phyloP scores from a whole-genome alignment of 331 rosid species.

The Acacia pycnantha region DNA sequence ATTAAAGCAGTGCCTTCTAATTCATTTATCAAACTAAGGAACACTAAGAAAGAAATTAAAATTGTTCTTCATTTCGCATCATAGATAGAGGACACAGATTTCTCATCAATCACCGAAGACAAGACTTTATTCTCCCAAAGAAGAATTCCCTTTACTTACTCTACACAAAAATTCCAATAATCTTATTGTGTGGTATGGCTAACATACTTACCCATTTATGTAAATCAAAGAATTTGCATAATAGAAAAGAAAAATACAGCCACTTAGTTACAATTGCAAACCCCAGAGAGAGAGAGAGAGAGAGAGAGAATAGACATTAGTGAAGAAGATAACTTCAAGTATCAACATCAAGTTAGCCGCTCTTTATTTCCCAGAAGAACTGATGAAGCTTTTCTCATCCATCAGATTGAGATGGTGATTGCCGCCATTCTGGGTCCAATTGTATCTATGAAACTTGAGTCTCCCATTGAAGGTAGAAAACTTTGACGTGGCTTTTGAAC shows the following conservation, averaged over 20 bases:
- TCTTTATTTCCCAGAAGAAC: conserved; percentile 57
- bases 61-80: background rate
- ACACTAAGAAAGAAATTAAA: background rate
- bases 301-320: background rate
- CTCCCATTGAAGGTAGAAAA: background rate
- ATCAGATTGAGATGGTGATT: conserved; percentile 47
- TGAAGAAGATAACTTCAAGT: background rate
- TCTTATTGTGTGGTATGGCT: background rate
- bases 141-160: background rate
- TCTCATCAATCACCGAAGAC: background rate
- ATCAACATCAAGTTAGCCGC: conserved; percentile 61
- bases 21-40: background rate
- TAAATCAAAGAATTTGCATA: background rate
- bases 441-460: background rate
- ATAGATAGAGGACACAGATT: background rate
- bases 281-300: background rate
- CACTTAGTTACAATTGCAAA: background rate
- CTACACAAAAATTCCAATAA: background rate
- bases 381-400: conserved; percentile 36
- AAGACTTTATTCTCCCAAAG: background rate
- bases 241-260: background rate
- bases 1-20: background rate
- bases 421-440: conserved; percentile 2
- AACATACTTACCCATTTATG: background rate
- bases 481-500: background rate